phyloP scores from a whole-genome alignment of 2,329 filamentous ascomycete species.

The Gaeumannomyces sp. region DNA sequence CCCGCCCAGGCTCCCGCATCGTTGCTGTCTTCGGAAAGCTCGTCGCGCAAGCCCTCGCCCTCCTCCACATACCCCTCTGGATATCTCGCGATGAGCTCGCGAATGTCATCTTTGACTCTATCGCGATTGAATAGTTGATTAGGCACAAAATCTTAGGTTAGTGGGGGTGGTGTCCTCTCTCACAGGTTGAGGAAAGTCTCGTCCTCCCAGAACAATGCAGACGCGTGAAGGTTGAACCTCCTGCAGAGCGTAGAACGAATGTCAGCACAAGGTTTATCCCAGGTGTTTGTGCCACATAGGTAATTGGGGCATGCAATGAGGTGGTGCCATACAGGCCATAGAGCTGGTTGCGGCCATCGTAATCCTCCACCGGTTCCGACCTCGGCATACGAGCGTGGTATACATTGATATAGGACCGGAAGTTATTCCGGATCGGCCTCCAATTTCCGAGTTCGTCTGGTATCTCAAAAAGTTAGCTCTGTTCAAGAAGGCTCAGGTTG shows the following conservation, averaged over 20 bases:
- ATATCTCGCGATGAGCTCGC: neutral
- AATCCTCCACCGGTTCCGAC: slow-evolving; percentile 24
- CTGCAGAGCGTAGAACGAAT: slow-evolving; percentile 7
- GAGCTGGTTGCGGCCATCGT: slow-evolving; percentile 24
- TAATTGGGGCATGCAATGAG: no score
- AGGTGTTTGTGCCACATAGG: slow-evolving; percentile 17
- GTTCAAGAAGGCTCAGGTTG: neutral
- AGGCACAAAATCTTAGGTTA: neutral
- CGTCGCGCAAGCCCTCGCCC: neutral
- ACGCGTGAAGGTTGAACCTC: slow-evolving; percentile 13
- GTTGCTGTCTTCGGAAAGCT: neutral
- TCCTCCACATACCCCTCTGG: neutral
- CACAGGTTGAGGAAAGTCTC: neutral
- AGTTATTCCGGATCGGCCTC: neutral
- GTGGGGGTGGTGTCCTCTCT: neutral
- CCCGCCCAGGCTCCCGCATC: neutral
- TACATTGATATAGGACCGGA: neutral
- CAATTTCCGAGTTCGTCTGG: slow-evolving; percentile 8
- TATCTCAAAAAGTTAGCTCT: neutral
- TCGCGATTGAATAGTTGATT: no score
- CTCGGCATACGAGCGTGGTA: slow-evolving; percentile 13
- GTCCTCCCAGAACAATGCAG: neutral
- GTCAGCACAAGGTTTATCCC: slow-evolving; percentile 21
- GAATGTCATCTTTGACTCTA: slow-evolving; percentile 3
- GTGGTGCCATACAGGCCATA: slow-evolving; percentile 18